phyloP scores from a whole-genome alignment of 139 green algal genomes.

The Micractinium conductrix region DNA sequence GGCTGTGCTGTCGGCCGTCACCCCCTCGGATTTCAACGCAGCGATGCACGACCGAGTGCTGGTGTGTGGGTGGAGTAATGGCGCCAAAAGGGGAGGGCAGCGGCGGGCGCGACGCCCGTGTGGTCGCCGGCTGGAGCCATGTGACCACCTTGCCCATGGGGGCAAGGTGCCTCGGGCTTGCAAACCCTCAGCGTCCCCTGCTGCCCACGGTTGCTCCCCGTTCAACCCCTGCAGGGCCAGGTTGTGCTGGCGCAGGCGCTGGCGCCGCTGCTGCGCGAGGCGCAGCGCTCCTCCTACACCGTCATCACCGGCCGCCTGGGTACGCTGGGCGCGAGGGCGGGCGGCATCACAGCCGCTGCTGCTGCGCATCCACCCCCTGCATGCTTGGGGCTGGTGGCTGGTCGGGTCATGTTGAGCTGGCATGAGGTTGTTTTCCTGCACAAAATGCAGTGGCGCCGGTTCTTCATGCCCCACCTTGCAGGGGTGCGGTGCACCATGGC shows the following conservation, averaged over 20 bases:
- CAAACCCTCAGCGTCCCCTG: no score
- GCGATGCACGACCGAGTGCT: constrained; percentile 22
- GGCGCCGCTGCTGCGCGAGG: constrained; percentile 18
- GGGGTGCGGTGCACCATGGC: constrained; percentile 40
- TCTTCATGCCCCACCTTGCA: background rate
- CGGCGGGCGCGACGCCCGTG: no score
- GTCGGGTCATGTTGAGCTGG: background rate
- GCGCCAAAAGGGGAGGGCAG: background rate
- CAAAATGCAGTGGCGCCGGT: no score
- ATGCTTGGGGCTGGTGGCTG: background rate
- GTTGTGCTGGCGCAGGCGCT: constrained; percentile 14
- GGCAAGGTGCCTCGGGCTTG: no score
- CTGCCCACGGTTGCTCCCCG: background rate
- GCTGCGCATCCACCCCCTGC: no score
- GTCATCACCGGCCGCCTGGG: constrained; percentile 11
- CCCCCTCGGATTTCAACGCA: background rate
- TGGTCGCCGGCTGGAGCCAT: no score
- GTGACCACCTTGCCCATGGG: no score
- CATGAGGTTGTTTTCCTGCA: no score
- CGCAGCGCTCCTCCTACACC: background rate
- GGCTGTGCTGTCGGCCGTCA: background rate
- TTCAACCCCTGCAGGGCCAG: background rate
- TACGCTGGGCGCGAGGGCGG: background rate
- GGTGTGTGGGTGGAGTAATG: background rate
- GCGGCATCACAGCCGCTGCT: no score